Conservation (phyloP, 305 asterid species). For the Coffea humblotiana region DNA sequence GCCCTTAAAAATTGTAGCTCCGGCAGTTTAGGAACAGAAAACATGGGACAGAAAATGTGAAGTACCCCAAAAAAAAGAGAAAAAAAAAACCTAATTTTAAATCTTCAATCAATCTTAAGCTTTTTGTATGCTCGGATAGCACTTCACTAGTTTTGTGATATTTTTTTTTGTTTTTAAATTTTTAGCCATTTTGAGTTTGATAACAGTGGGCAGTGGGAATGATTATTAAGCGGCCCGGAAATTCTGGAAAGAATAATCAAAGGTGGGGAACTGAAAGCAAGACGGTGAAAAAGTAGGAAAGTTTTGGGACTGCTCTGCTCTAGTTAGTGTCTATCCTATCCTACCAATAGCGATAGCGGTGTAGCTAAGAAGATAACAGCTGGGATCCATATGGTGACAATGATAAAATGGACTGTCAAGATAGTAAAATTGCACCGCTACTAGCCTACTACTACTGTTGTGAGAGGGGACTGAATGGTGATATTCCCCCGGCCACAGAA, state of each 20-base stretch:
- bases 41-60: constrained; percentile 1
- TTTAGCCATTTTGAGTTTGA: background rate
- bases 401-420: background rate
- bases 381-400: constrained; percentile 3
- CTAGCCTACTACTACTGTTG: background rate
- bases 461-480: background rate
- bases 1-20: background rate
- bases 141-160: too few species aligned
- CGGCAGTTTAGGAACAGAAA: constrained; percentile 9
- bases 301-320: background rate
- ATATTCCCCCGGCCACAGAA: background rate
- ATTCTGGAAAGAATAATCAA: constrained; percentile 14
- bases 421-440: background rate
- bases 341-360: background rate
- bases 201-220: background rate
- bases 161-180: background rate
- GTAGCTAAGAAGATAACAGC: constrained; percentile 9
- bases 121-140: background rate
- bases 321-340: too few species aligned
- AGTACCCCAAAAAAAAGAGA: background rate
- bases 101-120: background rate
- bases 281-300: background rate
- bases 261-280: constrained; percentile 20
- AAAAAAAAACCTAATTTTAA: background rate
- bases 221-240: background rate